Evolutionary conservation across 768 basidiomycete species (phyloP).

Genomic region (Rhodotorula toruloides): DNA sequence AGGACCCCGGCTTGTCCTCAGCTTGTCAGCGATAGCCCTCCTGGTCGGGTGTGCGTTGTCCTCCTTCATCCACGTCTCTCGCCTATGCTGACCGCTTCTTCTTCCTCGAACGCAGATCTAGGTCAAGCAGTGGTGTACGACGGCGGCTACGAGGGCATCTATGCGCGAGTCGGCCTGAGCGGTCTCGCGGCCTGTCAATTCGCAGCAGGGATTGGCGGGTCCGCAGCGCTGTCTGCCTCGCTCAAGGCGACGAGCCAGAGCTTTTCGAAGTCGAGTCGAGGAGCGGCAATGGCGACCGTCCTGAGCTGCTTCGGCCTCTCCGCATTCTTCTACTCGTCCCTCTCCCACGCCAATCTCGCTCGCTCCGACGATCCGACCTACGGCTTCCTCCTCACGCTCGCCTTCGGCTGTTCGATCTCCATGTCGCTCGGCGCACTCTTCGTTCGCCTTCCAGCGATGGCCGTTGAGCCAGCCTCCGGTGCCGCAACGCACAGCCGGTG

Average conservation of each 20-base stretch:
- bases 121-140: conserved; percentile 11
- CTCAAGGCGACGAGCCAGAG: conserved; percentile 19
- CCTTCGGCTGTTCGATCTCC: conserved; percentile 2
- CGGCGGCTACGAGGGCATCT: conserved; percentile 19
- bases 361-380: conserved; percentile 23
- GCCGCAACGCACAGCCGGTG: neutral
- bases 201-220: conserved; percentile 17
- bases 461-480: neutral
- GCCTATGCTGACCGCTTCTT: no score
- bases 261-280: conserved; percentile 15
- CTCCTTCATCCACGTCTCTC: no score
- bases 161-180: neutral
- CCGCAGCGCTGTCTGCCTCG: neutral
- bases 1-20: no score
- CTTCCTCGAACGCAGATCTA: conserved; percentile 8
- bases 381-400: conserved; percentile 31
- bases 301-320: conserved; percentile 22
- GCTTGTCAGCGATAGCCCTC: no score
- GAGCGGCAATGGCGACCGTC: conserved; percentile 26
- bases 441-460: conserved; percentile 3
- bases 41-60: no score
- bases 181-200: conserved; percentile 26
- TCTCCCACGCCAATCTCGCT: conserved; percentile 22
- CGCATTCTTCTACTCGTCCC: conserved; percentile 33
- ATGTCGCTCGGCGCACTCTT: conserved; percentile 29